Evolutionary conservation across 352 stramenopile species (phyloP).

Genomic region (Pelagophyceae sp.): DNA sequence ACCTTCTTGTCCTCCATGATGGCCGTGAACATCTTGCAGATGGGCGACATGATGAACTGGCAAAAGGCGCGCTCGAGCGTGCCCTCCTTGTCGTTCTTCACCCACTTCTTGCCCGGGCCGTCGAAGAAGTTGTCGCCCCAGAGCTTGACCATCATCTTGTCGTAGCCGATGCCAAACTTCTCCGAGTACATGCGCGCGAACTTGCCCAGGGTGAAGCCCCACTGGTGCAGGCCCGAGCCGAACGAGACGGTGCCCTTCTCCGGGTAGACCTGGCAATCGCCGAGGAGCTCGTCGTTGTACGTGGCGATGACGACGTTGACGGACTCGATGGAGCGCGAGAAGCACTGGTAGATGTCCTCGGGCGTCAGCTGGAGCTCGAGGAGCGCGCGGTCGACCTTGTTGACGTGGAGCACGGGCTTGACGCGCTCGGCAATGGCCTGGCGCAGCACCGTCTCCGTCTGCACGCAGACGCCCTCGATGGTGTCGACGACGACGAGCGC

Average conservation of each 20-base stretch:
- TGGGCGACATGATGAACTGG: slow-evolving; percentile 99
- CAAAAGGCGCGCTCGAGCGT: slow-evolving; percentile 96
- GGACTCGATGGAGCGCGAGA: slow-evolving; percentile 93
- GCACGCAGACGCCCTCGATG: slow-evolving; percentile 97
- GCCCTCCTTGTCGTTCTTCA: slow-evolving; percentile 83
- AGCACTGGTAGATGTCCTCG: slow-evolving; percentile 98
- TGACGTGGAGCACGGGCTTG: slow-evolving; percentile 96
- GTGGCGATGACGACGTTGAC: slow-evolving; percentile 99
- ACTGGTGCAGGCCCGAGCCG: slow-evolving; percentile 97
- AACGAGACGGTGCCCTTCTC: slow-evolving; percentile 97
- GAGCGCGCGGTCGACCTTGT: slow-evolving; percentile 98
- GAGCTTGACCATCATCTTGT: slow-evolving; percentile 99
- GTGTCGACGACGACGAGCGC: slow-evolving; percentile 98
- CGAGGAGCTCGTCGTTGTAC: slow-evolving; percentile 94
- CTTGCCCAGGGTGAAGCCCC: slow-evolving; percentile 98
- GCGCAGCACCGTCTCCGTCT: slow-evolving; percentile 97
- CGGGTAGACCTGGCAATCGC: slow-evolving; percentile 94
- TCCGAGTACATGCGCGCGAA: slow-evolving; percentile 95
- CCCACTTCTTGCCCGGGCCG: slow-evolving; percentile 89
- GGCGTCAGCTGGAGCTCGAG: slow-evolving; percentile 95
- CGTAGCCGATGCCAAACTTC: slow-evolving; percentile 96
- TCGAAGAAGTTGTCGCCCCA: slow-evolving; percentile 98
- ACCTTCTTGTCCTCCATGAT: slow-evolving; percentile 98
- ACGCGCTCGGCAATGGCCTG: slow-evolving; percentile 96
- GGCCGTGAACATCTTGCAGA: slow-evolving; percentile 98